A percentile compares a stretch with the other conserved stretches of the same genome.
Conservation (phyloP, 371 early-diverging fungal genomes). For the Lichtheimia ramosa region DNA sequence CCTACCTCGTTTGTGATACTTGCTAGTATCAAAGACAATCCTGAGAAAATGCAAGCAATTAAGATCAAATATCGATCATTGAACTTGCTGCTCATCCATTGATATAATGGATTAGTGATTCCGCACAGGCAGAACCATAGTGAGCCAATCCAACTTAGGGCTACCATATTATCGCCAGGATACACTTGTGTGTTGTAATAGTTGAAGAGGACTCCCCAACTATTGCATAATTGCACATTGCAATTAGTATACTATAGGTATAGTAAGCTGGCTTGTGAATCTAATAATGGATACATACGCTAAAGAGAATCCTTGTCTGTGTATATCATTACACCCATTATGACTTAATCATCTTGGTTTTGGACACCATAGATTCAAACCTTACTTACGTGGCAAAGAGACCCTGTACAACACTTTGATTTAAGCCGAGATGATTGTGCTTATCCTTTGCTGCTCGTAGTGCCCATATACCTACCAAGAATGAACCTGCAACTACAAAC, state of each 20-base stretch:
- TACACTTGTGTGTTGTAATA: conserved; percentile 34
- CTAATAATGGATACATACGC: too few species aligned
- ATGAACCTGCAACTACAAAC: conserved; percentile 43
- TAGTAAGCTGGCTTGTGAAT: too few species aligned
- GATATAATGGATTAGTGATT: conserved; percentile 38
- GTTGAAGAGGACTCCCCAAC: conserved; percentile 36
- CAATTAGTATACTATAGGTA: too few species aligned
- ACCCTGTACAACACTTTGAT: conserved; percentile 17
- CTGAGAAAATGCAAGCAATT: conserved; percentile 37
- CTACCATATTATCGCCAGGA: conserved; percentile 20
- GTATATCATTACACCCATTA: too few species aligned
- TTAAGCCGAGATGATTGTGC: not conserved
- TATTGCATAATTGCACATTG: not conserved
- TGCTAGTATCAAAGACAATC: conserved; percentile 39
- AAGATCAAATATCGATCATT: conserved; percentile 11
- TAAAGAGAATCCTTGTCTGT: too few species aligned
- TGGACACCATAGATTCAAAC: too few species aligned
- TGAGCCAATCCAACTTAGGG: conserved; percentile 45
- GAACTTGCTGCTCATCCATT: conserved; percentile 38
- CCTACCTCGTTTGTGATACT: conserved; percentile 17
- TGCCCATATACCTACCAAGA: conserved; percentile 32
- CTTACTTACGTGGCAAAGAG: conserved; percentile 32
- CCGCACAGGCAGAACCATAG: conserved; percentile 33
- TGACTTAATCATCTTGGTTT: too few species aligned
- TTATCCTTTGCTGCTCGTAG: too few species aligned